Evolutionary conservation across 2,329 filamentous ascomycete genomes (phyloP), one percentile per base, ranked within the genome.

Genomic region (Mycosphaerella sp.): DNA sequence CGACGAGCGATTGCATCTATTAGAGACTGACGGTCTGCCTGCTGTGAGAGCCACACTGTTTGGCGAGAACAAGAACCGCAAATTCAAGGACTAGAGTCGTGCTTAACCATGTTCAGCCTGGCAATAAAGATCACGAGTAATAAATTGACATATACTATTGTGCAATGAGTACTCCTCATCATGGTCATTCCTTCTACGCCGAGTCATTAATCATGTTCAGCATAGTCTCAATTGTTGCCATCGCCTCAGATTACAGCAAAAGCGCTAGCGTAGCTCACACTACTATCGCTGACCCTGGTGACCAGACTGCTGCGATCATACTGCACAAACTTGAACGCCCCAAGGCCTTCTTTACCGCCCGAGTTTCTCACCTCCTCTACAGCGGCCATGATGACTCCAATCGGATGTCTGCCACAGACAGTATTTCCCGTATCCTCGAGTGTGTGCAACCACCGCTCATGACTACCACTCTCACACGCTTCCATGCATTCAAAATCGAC

Each of bases 201-300:
- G 21, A 25, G 3, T 25, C 21, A 6, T 25, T 25, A 5, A 25
- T 25, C 21, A 25, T 25, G 21, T 25, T 25, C 5, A 25, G 21
- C 21, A 25, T 25, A 25, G 21, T 6, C 21, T 6, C 6, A 25
- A 25, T 25, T 25, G 21, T 6, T 25, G 21, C 21, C 21, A 25
- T 25, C 21, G 21, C 8, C 17, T 43, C 17, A 89, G 30, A 89
- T 65, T 13, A 90, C 76, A 7, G 90, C 89, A 75, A 93, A 95
- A 3, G 89, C 93, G 66, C 90, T 91, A 2, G 87, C 89, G 69
- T 98, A 98, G 71, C 90, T 96, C 45, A 98, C 93, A 61, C 90
- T 96, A 59, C 84, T 93, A 57, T 95, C 88, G 13, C 66, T 69
- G 1, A 84, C 74, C 27, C 76, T 75, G 58, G 79, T 75, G 3